Conservation (phyloP, 1,284 basidiomycete genomes). For the Microbotryomycetes sp. region DNA sequence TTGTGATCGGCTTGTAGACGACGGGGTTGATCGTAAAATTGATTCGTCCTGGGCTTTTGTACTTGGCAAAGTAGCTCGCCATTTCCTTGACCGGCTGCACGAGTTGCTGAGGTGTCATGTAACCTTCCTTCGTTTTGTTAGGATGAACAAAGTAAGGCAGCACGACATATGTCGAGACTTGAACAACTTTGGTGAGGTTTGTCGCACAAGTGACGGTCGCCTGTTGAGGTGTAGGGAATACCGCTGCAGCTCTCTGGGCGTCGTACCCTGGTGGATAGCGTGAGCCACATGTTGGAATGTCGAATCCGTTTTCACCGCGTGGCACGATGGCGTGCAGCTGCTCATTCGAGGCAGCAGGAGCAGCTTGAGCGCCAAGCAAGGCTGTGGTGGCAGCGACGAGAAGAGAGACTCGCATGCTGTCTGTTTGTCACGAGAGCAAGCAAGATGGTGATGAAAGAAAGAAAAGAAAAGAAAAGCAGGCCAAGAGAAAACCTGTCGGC, state of each 20-base stretch:
- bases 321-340: background rate
- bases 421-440: background rate
- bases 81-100: background rate
- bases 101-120: background rate
- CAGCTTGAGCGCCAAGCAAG: background rate
- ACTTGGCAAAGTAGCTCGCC: background rate
- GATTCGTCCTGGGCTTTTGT: too few relatives aligned
- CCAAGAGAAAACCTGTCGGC: too few relatives aligned
- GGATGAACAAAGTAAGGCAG: background rate
- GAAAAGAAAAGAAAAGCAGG: too few relatives aligned
- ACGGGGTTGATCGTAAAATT: background rate
- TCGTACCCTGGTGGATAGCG: background rate
- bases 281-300: background rate
- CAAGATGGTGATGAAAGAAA: background rate
- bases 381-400: too few relatives aligned
- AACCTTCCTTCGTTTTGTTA: background rate
- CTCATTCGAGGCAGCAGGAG: background rate
- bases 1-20: background rate
- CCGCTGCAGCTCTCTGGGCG: background rate
- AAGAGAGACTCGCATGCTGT: too few relatives aligned
- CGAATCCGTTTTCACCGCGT: background rate
- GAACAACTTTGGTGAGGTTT: background rate
- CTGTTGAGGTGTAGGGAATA: background rate
- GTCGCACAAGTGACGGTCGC: background rate
- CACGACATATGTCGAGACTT: background rate